Base-by-base conservation (phyloP, 2,329 filamentous ascomycete species). In the Apiospora aurea region DNA sequence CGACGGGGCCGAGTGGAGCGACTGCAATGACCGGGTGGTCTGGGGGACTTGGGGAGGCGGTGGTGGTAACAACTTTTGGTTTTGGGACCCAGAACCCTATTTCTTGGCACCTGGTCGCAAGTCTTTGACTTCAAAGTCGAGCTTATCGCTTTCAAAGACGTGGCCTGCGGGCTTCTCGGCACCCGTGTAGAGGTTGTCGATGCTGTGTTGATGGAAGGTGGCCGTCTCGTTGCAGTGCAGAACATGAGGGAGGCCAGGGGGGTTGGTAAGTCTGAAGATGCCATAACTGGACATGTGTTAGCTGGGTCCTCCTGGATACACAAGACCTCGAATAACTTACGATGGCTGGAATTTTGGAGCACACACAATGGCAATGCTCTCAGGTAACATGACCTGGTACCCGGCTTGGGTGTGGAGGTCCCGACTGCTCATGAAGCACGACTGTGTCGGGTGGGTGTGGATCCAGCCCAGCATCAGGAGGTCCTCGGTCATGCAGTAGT, bases 351-450 rank as follows among this genome's bases (percentile, higher is more conserved):
- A 94, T 71, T 89, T 92, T 0, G 96, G 96, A 7, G 96, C 94
- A 83, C 96, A 99, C 51, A 99, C 96, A 78, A 99, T 97, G 4
- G 96, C 96, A 74, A 99, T 95, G 77, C 94, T 97, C 85, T 99
- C 96, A 0, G 95, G 92, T 83, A 98, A 89, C 94, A 98, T 98
- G 73, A 96, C 91, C 82, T 99, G 96, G 80, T 98, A 98, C 14
- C 95, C 95, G 3, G 92, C 92, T 79, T 97, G 96, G 0, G 97
- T 99, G 80, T 99, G 96, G 75, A 98, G 80, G 79, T 99, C 96
- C 69, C 96, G 87, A 68, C 93, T 96, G 80, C 94, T 97, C 94
- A 99, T 97, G 81, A 99, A 99, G 82, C 96, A 99, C 0, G 94
- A 97, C 83, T 99, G 96, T 0, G 93, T 94, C 0, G 96, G 96